These are phyloP conservation scores for Bipolaris gigantea DNA, from an alignment of 2,329 filamentous ascomycete species.

Conservation along the genomic window DNA sequence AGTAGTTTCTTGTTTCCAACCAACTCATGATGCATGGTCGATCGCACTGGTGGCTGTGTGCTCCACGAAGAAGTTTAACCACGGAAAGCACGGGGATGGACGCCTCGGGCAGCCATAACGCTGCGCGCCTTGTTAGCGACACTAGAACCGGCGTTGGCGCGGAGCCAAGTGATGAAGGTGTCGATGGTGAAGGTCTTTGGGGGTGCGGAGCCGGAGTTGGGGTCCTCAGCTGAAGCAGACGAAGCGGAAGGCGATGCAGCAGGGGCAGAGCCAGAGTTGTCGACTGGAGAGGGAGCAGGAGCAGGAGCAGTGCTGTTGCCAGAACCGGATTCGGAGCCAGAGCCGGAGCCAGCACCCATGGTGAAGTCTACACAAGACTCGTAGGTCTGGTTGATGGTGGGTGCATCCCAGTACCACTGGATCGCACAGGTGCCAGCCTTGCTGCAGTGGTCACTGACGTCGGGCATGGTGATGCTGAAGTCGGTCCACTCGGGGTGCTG, in stretches of 20 bases:
- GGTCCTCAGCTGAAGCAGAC: too few relatives aligned
- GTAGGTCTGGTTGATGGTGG: conserved; percentile 62
- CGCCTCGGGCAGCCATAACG: conserved; percentile 26
- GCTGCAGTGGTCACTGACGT: conserved; percentile 53
- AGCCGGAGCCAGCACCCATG: conserved; percentile 40
- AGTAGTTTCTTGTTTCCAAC: conserved; percentile 8
- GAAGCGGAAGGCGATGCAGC: conserved; percentile 12
- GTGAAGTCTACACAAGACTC: conserved; percentile 65
- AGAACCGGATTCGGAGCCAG: not conserved
- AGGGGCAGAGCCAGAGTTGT: conserved; percentile 13
- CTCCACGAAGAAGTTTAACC: conserved; percentile 9
- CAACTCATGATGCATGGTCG: not conserved
- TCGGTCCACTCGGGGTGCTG: conserved; percentile 48
- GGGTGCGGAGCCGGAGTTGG: conserved; percentile 16
- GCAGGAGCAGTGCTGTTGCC: conserved; percentile 11
- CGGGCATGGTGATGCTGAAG: conserved; percentile 60
- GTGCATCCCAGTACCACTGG: conserved; percentile 66
- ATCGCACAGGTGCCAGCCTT: conserved; percentile 56
- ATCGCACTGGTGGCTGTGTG: not conserved
- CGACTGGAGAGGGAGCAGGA: conserved; percentile 7
- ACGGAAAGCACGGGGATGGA: conserved; percentile 36
- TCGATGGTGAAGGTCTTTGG: conserved; percentile 40
- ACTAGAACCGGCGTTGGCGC: conserved; percentile 28
- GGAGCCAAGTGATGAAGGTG: conserved; percentile 39
- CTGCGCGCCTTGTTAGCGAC: conserved; percentile 29